A percentile compares a stretch with the other conserved stretches of the same genome.
Evolutionary conservation across 176 grass and related monocot species (phyloP).

Genomic region (Lolium rigidum): DNA sequence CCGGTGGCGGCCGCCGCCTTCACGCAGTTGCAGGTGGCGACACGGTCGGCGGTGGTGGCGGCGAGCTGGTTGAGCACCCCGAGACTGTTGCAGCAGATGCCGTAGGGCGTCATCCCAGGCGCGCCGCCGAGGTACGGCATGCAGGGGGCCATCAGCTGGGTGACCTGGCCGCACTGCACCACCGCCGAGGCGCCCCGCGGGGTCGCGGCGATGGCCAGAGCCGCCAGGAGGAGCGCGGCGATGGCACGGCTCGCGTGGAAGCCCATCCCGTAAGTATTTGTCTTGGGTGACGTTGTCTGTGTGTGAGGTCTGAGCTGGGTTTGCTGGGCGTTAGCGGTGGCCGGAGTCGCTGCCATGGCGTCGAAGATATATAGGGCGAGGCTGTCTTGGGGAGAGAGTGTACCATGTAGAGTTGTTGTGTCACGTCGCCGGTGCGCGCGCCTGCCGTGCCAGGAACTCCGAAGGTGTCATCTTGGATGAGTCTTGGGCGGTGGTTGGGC

Average conservation of each 20-base stretch:
- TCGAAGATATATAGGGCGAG: not conserved
- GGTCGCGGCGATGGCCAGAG: not conserved
- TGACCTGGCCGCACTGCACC: constrained; percentile 47
- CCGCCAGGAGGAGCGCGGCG: constrained; percentile 2
- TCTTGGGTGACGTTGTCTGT: not conserved
- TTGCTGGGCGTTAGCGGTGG: not conserved
- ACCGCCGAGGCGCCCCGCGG: not conserved
- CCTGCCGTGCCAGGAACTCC: not conserved
- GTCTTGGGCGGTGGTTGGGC: constrained; percentile 27
- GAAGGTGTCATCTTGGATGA: not conserved
- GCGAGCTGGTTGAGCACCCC: constrained; percentile 53
- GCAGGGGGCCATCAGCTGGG: constrained; percentile 57
- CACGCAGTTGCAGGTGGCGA: constrained; percentile 54
- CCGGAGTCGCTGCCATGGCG: not conserved
- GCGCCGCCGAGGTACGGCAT: constrained; percentile 53
- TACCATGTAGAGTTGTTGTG: not conserved
- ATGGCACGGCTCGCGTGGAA: not conserved
- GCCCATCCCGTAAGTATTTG: not conserved
- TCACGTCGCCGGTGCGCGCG: constrained; percentile 15
- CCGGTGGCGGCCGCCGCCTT: constrained; percentile 34
- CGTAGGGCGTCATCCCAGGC: constrained; percentile 54
- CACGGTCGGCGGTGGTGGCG: constrained; percentile 38
- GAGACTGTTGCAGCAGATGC: constrained; percentile 61
- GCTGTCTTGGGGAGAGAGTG: not conserved
- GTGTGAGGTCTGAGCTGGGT: not conserved